A percentile compares a stretch with the other conserved stretches of the same genome.
phyloP scores from a whole-genome alignment of 345 rosid genomes.

The Abelmoschus esculentus region DNA sequence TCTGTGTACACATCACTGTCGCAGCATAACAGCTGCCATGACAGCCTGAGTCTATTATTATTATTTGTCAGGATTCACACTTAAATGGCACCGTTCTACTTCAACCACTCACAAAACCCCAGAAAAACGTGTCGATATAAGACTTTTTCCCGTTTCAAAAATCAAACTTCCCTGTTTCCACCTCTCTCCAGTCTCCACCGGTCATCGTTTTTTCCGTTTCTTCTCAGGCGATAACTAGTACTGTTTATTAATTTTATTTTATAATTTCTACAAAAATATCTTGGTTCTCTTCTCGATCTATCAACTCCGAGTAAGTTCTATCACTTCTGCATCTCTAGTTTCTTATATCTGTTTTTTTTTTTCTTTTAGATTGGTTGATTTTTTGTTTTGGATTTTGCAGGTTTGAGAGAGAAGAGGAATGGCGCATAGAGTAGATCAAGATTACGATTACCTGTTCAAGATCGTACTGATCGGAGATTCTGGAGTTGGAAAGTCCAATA shows the following conservation, averaged over 20 bases:
- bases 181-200: neutral
- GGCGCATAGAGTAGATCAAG: conserved; percentile 55
- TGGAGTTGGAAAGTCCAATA: conserved; percentile 72
- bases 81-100: neutral
- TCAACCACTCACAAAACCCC: neutral
- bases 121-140: neutral
- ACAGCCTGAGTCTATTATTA: neutral
- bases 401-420: conserved; percentile 25
- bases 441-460: conserved; percentile 64
- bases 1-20: neutral
- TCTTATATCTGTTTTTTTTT: neutral
- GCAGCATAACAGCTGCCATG: neutral
- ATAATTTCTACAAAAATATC: neutral
- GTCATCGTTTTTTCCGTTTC: conserved; percentile 9
- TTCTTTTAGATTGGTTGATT: neutral
- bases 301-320: conserved; percentile 20
- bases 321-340: neutral
- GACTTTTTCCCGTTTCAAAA: conserved; percentile 7
- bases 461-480: conserved; percentile 73
- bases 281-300: conserved; percentile 22
- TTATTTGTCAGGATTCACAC: neutral
- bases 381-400: conserved; percentile 19
- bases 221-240: neutral
- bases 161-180: neutral
- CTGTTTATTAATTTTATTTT: neutral